A percentile compares a stretch with the other conserved stretches of the same genome.
Evolutionary conservation across 805 yeast species (phyloP).

Genomic region (Hanseniaspora nectarophila): DNA sequence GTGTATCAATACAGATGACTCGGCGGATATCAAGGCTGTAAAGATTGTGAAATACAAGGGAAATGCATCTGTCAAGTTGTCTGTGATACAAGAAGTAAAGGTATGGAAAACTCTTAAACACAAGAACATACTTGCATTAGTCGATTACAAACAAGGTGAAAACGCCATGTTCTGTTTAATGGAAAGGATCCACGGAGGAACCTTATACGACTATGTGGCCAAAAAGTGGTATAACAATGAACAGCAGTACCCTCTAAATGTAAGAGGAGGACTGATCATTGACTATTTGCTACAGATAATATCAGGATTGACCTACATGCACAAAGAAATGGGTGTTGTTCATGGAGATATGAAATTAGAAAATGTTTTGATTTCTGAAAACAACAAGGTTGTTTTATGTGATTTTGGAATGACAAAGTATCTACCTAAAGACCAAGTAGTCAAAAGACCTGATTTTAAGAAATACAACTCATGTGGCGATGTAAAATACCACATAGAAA

Average conservation of each 20-base stretch:
- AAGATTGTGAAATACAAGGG: slow-evolving; percentile 46
- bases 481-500: not conserved
- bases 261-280: slow-evolving; percentile 30
- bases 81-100: slow-evolving; percentile 57
- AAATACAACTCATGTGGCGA: not conserved
- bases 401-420: slow-evolving; percentile 69
- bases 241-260: slow-evolving; percentile 24
- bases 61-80: slow-evolving; percentile 40
- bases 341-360: slow-evolving; percentile 81
- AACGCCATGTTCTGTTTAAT: slow-evolving; percentile 62
- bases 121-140: slow-evolving; percentile 49
- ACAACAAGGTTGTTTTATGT: slow-evolving; percentile 43
- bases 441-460: not conserved
- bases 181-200: slow-evolving; percentile 58
- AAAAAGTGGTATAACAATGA: slow-evolving; percentile 45
- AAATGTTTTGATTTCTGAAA: slow-evolving; percentile 53
- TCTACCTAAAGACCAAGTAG: not conserved
- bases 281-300: slow-evolving; percentile 43
- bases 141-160: slow-evolving; percentile 49
- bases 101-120: slow-evolving; percentile 67
- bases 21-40: slow-evolving; percentile 39
- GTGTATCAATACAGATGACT: slow-evolving; percentile 31
- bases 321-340: slow-evolving; percentile 42
- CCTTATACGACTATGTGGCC: slow-evolving; percentile 63
- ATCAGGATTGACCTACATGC: slow-evolving; percentile 51